Evolutionary conservation across 176 grass and related monocot genomes (phyloP).

Genomic region (Alopecurus myosuroides): DNA sequence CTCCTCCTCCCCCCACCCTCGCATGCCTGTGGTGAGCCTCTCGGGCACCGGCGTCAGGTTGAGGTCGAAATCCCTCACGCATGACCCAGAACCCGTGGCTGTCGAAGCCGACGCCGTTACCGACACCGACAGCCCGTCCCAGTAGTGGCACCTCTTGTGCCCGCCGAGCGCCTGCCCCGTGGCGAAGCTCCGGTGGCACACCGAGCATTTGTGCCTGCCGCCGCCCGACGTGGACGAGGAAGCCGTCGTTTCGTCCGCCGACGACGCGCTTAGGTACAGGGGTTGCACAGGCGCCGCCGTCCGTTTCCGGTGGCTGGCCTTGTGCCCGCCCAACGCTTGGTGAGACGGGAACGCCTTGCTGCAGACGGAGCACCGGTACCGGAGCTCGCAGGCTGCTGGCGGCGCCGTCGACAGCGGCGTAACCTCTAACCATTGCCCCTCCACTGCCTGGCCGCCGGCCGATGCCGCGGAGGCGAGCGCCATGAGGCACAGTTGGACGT

Average conservation of each 20-base stretch:
- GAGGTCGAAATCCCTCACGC: conserved; percentile 46
- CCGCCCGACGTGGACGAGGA: neutral
- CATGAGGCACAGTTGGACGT: conserved; percentile 51
- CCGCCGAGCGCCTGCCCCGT: conserved; percentile 88
- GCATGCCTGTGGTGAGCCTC: neutral
- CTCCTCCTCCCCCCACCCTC: conserved; percentile 59
- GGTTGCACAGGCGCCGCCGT: neutral
- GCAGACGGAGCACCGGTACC: conserved; percentile 63
- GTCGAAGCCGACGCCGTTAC: conserved; percentile 16
- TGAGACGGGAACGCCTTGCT: conserved; percentile 67
- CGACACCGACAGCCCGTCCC: conserved; percentile 54
- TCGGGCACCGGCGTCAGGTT: conserved; percentile 40
- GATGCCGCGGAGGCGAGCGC: conserved; percentile 28
- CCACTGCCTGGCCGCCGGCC: neutral
- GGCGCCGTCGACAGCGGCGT: neutral
- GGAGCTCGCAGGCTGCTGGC: conserved; percentile 18
- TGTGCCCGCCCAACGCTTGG: conserved; percentile 84
- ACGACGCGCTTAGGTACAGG: neutral
- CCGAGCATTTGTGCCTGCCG: conserved; percentile 43
- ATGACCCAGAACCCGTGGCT: conserved; percentile 22
- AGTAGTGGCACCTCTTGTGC: conserved; percentile 83
- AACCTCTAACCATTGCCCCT: neutral
- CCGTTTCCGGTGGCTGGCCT: conserved; percentile 70
- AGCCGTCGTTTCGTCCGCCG: neutral
- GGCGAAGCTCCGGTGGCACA: conserved; percentile 54